Base-by-base conservation (phyloP, 2,329 filamentous ascomycete genomes). In the Sarocladium kiliense region DNA sequence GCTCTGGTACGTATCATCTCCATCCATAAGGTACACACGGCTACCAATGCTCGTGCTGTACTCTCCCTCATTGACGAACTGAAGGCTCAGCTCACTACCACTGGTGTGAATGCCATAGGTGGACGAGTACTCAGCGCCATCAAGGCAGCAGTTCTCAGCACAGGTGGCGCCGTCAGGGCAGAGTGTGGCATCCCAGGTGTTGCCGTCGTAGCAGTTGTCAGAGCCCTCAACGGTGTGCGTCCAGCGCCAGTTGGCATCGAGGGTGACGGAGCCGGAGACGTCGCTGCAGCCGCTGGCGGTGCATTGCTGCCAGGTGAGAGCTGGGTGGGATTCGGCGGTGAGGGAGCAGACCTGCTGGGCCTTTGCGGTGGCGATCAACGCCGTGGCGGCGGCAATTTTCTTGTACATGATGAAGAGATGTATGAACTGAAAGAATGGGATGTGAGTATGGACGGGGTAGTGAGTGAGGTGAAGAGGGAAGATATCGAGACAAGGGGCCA, bases 241-340 rank as follows among this genome's bases (percentile, higher is more conserved):
- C 82, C 82, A 85, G 58, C 82, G 77, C 80, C 81, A 85, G 71
- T 84, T 85, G 62, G 80, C 66, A 59, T 85, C 82, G 61, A 85
- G 68, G 54, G 79, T 78, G 42, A 85, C 72, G 34, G 74, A 76
- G 41, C 76, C 79, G 39, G 64, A 61, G 60, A 79, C 74, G 54
- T 66, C 71, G 25, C 69, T 75, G 71, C 82, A 85, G 57, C 79
- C 78, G 55, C 68, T 71, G 21, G 68, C 63, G 34, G 78, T 75
- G 68, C 82, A 85, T 61, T 74, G 74, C 57, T 76, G 71, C 76
- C 79, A 82, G 56, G 67, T 73, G 61, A 85, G 68, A 26, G 72
- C 56, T 18, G 81, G 82, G 64, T 84, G 81, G 27, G 62, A 73
- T 63, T 83, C 81, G 11, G 71, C 58, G 50, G 68, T 73, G 58